These are phyloP conservation scores for Arachnomyces sp. DNA, from an alignment of 2,329 filamentous ascomycete species.

Conservation along the genomic window DNA sequence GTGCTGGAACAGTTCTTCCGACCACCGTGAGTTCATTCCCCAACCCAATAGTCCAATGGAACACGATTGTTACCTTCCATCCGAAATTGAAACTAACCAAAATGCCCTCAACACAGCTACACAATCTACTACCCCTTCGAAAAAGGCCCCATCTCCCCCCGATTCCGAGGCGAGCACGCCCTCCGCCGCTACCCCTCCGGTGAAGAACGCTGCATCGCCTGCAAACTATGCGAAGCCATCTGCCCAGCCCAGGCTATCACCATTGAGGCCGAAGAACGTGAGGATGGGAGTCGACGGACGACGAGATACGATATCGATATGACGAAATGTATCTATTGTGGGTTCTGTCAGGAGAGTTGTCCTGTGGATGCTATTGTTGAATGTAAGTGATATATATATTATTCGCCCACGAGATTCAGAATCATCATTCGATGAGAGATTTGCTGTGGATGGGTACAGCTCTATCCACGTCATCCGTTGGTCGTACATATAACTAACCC, in stretches of 20 bases:
- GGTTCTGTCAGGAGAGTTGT: conserved; percentile 97
- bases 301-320: conserved; percentile 99
- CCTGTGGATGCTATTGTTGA: conserved; percentile 92
- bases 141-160: conserved; percentile 94
- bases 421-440: too few relatives aligned
- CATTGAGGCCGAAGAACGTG: conserved; percentile 96
- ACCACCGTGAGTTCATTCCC: conserved; percentile 66
- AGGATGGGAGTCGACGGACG: conserved; percentile 87
- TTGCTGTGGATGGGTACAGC: too few relatives aligned
- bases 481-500: too few relatives aligned
- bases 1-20: conserved; percentile 96
- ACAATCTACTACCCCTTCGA: conserved; percentile 99
- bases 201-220: conserved; percentile 98
- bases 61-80: background rate
- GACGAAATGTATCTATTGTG: conserved; percentile 99
- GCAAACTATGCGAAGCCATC: conserved; percentile 98
- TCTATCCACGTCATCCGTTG: too few relatives aligned
- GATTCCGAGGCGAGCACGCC: conserved; percentile 97
- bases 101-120: conserved; percentile 55
- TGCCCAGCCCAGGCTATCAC: conserved; percentile 98
- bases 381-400: conserved; percentile 42
- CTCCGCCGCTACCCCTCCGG: conserved; percentile 92
- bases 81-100: background rate
- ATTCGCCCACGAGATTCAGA: too few relatives aligned
- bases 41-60: conserved; percentile 4